Evolutionary conservation across 441 rosid species (phyloP).

Genomic region (Populus hybrid): DNA sequence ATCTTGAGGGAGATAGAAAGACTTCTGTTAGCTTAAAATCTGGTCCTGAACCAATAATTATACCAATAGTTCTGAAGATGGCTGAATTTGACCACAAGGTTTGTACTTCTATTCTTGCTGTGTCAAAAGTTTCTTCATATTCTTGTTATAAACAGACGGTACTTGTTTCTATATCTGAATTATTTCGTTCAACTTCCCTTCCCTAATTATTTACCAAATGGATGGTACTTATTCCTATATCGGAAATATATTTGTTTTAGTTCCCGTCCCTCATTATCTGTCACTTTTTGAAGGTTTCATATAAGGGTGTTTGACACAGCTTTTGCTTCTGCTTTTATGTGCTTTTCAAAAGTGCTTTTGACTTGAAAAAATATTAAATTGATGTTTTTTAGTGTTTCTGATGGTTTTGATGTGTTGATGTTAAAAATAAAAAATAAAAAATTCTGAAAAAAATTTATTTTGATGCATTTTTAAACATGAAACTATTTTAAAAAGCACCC

Average conservation of each 20-base stretch:
- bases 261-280: not conserved
- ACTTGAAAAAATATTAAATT: too few species aligned
- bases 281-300: not conserved
- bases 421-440: too few species aligned
- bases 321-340: too few species aligned
- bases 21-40: constrained; percentile 43
- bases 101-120: constrained; percentile 2
- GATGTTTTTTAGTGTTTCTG: too few species aligned
- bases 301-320: not conserved
- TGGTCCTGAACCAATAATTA: constrained; percentile 72
- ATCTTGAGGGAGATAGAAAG: constrained; percentile 27
- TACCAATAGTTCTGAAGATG: constrained; percentile 91
- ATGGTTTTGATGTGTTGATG: too few species aligned
- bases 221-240: not conserved
- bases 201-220: not conserved
- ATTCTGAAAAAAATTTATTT: too few species aligned
- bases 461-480: too few species aligned
- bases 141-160: not conserved
- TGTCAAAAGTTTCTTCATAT: not conserved
- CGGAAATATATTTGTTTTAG: not conserved
- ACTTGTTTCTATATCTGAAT: constrained; percentile 6
- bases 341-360: too few species aligned
- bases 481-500: too few species aligned
- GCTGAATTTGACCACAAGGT: constrained; percentile 96
- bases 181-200: not conserved